These are phyloP conservation scores for Chlorencoelia australis DNA, from an alignment of 2,329 filamentous ascomycete genomes.

Conservation along the genomic window DNA sequence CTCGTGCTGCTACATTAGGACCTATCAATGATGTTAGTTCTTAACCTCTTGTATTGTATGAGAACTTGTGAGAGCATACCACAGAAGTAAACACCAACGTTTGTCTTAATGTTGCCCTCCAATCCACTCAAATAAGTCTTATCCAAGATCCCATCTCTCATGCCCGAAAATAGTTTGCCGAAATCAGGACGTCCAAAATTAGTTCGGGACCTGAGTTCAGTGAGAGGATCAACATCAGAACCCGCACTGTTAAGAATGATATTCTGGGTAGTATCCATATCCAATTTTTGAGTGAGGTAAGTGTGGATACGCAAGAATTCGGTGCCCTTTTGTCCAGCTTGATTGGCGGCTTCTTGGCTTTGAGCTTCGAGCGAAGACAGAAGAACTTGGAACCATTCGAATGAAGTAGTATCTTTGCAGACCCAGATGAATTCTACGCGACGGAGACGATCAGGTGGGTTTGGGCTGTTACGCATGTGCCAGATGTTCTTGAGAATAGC, in stretches of 20 bases:
- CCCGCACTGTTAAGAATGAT: slow-evolving; percentile 96
- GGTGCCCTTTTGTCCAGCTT: slow-evolving; percentile 54
- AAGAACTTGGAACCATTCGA: slow-evolving; percentile 97
- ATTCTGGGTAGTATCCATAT: slow-evolving; percentile 87
- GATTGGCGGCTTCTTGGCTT: slow-evolving; percentile 57
- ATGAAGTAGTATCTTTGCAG: slow-evolving; percentile 88
- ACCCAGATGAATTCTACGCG: slow-evolving; percentile 99
- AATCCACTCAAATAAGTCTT: slow-evolving; percentile 77
- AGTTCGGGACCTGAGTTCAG: slow-evolving; percentile 78
- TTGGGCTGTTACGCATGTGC: slow-evolving; percentile 83
- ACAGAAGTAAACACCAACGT: slow-evolving; percentile 96
- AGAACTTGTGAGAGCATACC: slow-evolving; percentile 50
- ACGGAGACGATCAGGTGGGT: slow-evolving; percentile 79
- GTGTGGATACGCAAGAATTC: slow-evolving; percentile 98
- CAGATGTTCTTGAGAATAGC: slow-evolving; percentile 94
- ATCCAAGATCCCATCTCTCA: slow-evolving; percentile 81
- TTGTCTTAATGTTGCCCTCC: slow-evolving; percentile 65
- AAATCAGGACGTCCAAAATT: slow-evolving; percentile 96
- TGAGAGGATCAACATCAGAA: slow-evolving; percentile 77
- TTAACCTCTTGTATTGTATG: not conserved
- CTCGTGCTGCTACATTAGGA: slow-evolving; percentile 49
- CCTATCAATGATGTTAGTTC: slow-evolving; percentile 16
- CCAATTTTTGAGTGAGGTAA: slow-evolving; percentile 88
- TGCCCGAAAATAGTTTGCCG: slow-evolving; percentile 62
- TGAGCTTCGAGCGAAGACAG: slow-evolving; percentile 85